Evolutionary conservation across 2,329 filamentous ascomycete genomes (phyloP), one percentile per base, ranked within the genome.

Genomic region (Colletotrichum sojae): DNA sequence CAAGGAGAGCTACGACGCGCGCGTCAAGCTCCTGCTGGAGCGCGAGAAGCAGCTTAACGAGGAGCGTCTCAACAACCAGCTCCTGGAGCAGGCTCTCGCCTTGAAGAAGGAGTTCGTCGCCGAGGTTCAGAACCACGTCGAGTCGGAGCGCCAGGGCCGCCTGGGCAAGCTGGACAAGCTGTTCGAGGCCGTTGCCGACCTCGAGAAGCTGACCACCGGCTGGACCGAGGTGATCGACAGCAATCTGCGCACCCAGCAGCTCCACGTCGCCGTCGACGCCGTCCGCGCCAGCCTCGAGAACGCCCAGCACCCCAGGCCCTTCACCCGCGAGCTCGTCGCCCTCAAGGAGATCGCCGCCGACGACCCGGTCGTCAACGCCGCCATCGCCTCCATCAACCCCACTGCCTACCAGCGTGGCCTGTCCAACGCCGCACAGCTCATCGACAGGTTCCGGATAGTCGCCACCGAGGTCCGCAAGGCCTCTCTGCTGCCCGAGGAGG

Each of bases 381-480:
- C 96, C 69, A 97, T 99, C 75, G 92, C 93, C n/a, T 97, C 94
- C 36, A 97, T 99, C 81, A 97, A 97, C 84, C 96, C 96, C 3
- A 85, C 89, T 12, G 94, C 96, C 20, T 99, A 99, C 84, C 96
- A 98, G 83, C 92, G 92, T 64, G 96, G 96, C 68, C 91, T 99
- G 67, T 90, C 94, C 25, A 94, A 92, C 15, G 86, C 93, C 0
- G 87, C 94, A 22, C 93, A 97, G 80, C 89, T 99, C 40, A 93
- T 98, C 73, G 96, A 99, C 82, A 92, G 96, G 71, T 99, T 99
- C 91, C 91, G 96, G 51, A 92, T 94, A 58, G 96, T 99, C 16
- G 94, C 96, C 2, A 84, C 85, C 65, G 96, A 99, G 83, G 96
- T 99, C 48, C 90, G 96, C 79, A 99, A 99, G 86, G 96, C 96